Evolutionary conservation across 352 stramenopile genomes (phyloP).

Genomic region (Globisporangium canariense): DNA sequence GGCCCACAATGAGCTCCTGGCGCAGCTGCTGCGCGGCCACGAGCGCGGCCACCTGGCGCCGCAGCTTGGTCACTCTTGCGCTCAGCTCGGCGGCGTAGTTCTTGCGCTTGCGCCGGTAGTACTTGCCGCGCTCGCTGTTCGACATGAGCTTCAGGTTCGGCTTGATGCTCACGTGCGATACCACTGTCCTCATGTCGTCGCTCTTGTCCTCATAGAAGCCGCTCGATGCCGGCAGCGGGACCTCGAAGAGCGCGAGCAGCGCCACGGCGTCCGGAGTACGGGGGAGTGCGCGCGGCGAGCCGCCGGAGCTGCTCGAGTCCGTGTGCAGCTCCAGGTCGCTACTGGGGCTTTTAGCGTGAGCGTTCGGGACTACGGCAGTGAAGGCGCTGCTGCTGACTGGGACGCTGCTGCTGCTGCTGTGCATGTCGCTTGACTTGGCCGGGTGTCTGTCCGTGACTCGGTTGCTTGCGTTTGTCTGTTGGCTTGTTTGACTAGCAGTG

Average conservation of each 20-base stretch:
- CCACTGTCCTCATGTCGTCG: background rate
- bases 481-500: background rate
- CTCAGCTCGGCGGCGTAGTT: conserved; percentile 39
- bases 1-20: conserved; percentile 25
- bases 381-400: background rate
- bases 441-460: background rate
- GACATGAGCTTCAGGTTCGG: conserved; percentile 45
- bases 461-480: background rate
- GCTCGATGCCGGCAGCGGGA: background rate
- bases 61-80: conserved; percentile 34
- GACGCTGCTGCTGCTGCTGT: background rate
- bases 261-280: no score
- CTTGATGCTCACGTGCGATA: conserved; percentile 16
- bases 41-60: conserved; percentile 44
- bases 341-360: background rate
- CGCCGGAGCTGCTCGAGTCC: conserved; percentile 2
- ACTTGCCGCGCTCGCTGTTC: conserved; percentile 67
- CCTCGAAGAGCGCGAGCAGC: background rate
- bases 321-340: background rate
- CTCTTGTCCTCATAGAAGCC: background rate
- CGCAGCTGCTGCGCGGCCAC: conserved; percentile 27
- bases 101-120: conserved; percentile 54
- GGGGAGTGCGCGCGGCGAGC: background rate
- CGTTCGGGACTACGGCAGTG: no score
- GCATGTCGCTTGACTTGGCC: background rate